Conservation (phyloP, 495 filamentous ascomycete species). For the Aspergillus saccharolyticus region DNA sequence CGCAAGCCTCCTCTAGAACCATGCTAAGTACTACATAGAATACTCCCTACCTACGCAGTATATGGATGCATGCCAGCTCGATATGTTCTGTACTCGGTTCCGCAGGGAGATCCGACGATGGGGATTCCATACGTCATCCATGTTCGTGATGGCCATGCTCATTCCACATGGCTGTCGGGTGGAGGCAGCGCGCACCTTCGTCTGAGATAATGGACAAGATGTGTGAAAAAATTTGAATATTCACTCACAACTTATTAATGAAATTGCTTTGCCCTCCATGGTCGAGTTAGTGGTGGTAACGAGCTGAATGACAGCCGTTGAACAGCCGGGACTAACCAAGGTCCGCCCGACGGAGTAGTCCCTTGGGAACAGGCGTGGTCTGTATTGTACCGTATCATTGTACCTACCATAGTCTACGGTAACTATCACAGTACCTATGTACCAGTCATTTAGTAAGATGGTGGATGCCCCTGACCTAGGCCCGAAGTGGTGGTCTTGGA, state of each 20-base stretch:
- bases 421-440: too few species aligned
- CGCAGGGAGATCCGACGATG: neutral
- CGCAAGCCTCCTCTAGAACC: neutral
- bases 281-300: too few species aligned
- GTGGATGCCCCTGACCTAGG: conserved; percentile 17
- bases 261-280: neutral
- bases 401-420: too few species aligned
- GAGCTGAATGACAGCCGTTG: conserved; percentile 4
- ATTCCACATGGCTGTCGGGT: neutral
- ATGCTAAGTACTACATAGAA: neutral
- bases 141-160: neutral
- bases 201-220: neutral
- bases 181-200: neutral
- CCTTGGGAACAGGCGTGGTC: neutral
- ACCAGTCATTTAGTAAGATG: too few species aligned
- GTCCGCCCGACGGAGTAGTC: neutral
- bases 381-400: neutral
- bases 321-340: neutral
- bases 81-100: neutral
- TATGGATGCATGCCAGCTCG: neutral
- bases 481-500: neutral
- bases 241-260: neutral
- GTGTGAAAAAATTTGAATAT: neutral
- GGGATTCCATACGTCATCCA: conserved; percentile 3
- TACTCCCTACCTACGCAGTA: too few species aligned